Conservation (phyloP, 306 rosid species). For the Acacia melanoxylon region DNA sequence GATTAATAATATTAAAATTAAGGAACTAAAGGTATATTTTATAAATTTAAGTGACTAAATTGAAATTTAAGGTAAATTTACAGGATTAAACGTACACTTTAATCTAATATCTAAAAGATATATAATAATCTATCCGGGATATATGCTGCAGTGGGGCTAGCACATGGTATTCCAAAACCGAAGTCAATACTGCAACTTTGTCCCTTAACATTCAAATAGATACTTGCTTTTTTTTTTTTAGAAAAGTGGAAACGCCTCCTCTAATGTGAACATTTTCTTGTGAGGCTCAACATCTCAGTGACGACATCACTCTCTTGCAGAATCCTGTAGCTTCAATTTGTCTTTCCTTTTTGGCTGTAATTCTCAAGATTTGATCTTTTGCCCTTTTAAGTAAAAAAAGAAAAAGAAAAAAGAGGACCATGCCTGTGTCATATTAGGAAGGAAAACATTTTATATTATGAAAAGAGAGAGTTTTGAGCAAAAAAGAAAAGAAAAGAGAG, state of each 20-base stretch:
- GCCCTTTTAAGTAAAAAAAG: background rate
- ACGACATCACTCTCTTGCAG: background rate
- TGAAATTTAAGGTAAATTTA: too few relatives aligned
- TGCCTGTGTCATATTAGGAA: background rate
- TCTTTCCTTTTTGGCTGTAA: background rate
- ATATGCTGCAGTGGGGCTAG: background rate
- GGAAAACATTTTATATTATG: background rate
- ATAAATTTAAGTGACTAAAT: too few relatives aligned
- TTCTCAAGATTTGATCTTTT: background rate
- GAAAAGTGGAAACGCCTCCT: background rate
- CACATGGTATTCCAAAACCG: background rate
- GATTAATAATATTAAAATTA: too few relatives aligned
- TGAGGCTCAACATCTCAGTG: too few relatives aligned
- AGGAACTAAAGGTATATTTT: too few relatives aligned
- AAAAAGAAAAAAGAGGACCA: too few relatives aligned
- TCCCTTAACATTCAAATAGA: background rate
- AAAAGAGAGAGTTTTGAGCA: too few relatives aligned
- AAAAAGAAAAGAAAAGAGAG: too few relatives aligned
- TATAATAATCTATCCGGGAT: background rate
- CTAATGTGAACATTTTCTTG: too few relatives aligned
- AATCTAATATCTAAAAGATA: too few relatives aligned
- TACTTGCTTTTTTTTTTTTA: background rate
- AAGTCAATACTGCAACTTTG: background rate
- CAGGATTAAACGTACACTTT: too few relatives aligned
- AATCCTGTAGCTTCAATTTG: background rate